Evolutionary conservation across 2,329 filamentous ascomycete genomes (phyloP), one percentile per base, ranked within the genome.

Genomic region (Macrophomina pseudophaseolina): DNA sequence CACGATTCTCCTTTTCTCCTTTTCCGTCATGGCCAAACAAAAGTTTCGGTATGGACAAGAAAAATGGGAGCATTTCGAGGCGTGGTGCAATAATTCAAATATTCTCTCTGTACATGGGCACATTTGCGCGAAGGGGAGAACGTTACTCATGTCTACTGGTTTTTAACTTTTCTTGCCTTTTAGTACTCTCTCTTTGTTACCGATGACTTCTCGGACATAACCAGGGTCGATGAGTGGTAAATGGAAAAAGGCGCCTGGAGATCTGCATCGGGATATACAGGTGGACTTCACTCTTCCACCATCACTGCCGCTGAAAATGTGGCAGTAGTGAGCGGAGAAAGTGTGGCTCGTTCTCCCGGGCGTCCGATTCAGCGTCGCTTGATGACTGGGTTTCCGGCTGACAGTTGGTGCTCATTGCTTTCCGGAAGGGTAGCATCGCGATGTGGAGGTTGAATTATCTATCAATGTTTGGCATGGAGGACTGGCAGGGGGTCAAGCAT

Each of bases 21-120:
- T 51, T 28, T 62, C 32, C n/a, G 42, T 62, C 58, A 62, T 62
- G 58, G 28, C 58, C 44, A 49, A 48, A 49, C 40, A 30, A 44
- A 48, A 49, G 44, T 49, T 62, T 38, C 44, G 42, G 58, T 49
- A 49, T 38, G 58, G 23, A 48, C 40, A 60, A 8, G 4, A 49
- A 38, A 49, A 49, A 49, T 49, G 32, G 58, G 58, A 62, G 44
- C 44, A 48, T 62, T 51, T 48, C 32, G 58, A 38, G 42, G 58
- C 56, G 56, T 42, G 38, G 35, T 40, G 8, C 32, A 35, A 38
- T 54, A 14, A n/a, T 23, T 38, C 33, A 54, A 5, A 16, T 16
- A 18, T 35, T 54, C 23, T 14, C 33, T 38, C 33, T n/a, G 9
- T 6, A n/a, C 42, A 18, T 54, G 16, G n/a, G 52, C 35, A 54